Evolutionary conservation across 1,139 yeast species (phyloP).

Genomic region (Lodderomyces margitis): DNA sequence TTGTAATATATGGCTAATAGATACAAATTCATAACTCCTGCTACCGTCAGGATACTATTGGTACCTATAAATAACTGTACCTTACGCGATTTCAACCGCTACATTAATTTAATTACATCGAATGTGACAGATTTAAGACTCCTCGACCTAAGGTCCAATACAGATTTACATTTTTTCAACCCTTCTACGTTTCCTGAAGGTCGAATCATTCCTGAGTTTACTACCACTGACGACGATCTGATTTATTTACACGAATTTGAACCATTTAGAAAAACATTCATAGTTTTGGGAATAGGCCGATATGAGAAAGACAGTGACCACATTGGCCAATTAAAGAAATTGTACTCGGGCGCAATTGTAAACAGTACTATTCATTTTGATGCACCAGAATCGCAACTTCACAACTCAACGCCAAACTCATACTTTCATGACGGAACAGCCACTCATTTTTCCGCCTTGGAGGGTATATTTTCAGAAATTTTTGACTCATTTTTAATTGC

Average conservation of each 20-base stretch:
- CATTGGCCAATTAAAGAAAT: constrained; percentile 18
- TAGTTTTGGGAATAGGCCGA: constrained; percentile 62
- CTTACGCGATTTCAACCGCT: constrained; percentile 45
- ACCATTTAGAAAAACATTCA: constrained; percentile 75
- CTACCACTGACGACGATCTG: constrained; percentile 51
- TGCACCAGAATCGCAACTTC: constrained; percentile 35
- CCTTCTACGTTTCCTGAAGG: constrained; percentile 89
- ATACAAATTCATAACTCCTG: constrained; percentile 46
- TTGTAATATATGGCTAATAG: not conserved
- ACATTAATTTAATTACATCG: constrained; percentile 45
- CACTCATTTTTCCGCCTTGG: constrained; percentile 44
- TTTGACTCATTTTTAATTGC: constrained; percentile 44
- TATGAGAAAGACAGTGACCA: constrained; percentile 22
- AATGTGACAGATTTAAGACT: constrained; percentile 61
- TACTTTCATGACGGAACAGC: constrained; percentile 27
- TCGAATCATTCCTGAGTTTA: constrained; percentile 53
- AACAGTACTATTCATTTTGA: constrained; percentile 64
- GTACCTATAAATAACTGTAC: constrained; percentile 68
- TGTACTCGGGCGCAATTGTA: constrained; percentile 59
- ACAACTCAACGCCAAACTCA: constrained; percentile 12
- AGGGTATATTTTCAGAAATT: constrained; percentile 64
- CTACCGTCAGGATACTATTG: constrained; percentile 63
- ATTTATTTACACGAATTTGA: constrained; percentile 82
- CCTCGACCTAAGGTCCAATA: constrained; percentile 69
- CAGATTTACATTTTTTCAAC: constrained; percentile 58